Percentiles rank a stretch among this genome's conserved stretches.
These are phyloP conservation scores for Aureobasidium leucospermi DNA, from an alignment of 2,329 filamentous ascomycete species.

Conservation along the genomic window DNA sequence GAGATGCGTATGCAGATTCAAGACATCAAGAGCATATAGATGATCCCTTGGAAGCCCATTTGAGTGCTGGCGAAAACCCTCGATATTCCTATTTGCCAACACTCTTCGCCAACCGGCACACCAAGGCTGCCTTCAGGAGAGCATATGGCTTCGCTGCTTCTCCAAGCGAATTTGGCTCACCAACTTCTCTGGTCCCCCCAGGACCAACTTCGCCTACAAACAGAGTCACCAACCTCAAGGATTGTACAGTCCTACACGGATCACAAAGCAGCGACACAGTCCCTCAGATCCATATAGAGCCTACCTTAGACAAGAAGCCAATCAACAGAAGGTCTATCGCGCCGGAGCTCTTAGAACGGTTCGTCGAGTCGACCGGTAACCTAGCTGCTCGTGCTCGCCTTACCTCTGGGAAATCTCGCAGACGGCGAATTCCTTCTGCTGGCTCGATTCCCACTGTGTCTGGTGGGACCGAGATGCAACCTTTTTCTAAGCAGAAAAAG, in stretches of 20 bases:
- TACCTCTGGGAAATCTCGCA: neutral
- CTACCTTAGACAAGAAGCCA: neutral
- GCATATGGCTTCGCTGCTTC: constrained; percentile 3
- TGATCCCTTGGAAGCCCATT: constrained; percentile 24
- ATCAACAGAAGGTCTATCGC: constrained; percentile 4
- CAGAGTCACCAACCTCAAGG: neutral
- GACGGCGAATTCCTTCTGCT: constrained; percentile 11
- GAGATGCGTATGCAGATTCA: neutral
- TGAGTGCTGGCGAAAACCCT: constrained; percentile 23
- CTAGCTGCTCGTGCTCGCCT: constrained; percentile 16
- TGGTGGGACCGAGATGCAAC: neutral
- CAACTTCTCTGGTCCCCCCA: neutral
- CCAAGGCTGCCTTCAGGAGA: neutral
- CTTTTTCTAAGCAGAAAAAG: neutral
- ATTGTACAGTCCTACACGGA: neutral
- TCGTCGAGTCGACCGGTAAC: constrained; percentile 19
- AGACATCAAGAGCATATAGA: neutral
- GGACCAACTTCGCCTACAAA: neutral
- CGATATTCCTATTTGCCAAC: constrained; percentile 22
- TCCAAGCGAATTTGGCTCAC: neutral
- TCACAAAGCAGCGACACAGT: neutral
- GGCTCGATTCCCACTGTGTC: neutral
- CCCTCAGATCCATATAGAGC: neutral
- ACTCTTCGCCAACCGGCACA: constrained; percentile 17
- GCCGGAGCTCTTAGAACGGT: constrained; percentile 16